A percentile compares a stretch with the other conserved stretches of the same genome.
Evolutionary conservation across 306 rosid genomes (phyloP).

Genomic region (Sicyos baderoa): DNA sequence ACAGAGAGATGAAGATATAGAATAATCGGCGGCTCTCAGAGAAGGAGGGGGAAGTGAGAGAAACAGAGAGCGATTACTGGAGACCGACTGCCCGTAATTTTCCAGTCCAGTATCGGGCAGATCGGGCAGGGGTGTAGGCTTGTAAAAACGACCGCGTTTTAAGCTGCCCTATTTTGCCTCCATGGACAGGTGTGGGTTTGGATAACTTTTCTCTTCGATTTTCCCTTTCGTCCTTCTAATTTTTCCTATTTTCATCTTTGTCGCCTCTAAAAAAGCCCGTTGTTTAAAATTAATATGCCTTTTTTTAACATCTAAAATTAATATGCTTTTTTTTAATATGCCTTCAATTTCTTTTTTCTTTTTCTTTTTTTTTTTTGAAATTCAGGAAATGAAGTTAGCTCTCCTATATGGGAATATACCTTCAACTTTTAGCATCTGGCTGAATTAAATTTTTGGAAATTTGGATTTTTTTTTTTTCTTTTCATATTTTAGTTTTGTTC

Average conservation of each 20-base stretch:
- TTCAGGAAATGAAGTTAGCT: too few species aligned
- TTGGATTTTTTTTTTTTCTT: too few species aligned
- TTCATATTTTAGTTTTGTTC: too few species aligned
- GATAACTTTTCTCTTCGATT: not conserved
- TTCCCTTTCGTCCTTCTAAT: constrained; percentile 13
- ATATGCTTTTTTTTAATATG: too few species aligned
- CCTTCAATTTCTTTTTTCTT: too few species aligned
- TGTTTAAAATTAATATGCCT: too few species aligned
- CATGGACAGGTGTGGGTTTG: constrained; percentile 22
- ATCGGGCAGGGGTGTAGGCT: constrained; percentile 21
- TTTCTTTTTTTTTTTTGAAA: too few species aligned
- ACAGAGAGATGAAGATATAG: constrained; percentile 15
- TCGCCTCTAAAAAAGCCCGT: not conserved
- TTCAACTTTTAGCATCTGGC: too few species aligned
- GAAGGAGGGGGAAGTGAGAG: constrained; percentile 16
- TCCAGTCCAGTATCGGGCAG: constrained; percentile 24
- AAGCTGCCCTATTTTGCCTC: constrained; percentile 18
- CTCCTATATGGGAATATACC: too few species aligned
- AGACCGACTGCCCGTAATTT: constrained; percentile 25
- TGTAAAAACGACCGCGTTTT: constrained; percentile 19
- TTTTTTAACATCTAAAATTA: too few species aligned
- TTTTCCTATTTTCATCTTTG: not conserved
- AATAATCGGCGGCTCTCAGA: constrained; percentile 6
- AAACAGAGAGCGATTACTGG: constrained; percentile 23
- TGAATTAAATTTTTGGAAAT: too few species aligned